Evolutionary conservation across 2,329 filamentous ascomycete genomes (phyloP), one percentile per base, ranked within the genome.

Genomic region (Chaetomium globosum): DNA sequence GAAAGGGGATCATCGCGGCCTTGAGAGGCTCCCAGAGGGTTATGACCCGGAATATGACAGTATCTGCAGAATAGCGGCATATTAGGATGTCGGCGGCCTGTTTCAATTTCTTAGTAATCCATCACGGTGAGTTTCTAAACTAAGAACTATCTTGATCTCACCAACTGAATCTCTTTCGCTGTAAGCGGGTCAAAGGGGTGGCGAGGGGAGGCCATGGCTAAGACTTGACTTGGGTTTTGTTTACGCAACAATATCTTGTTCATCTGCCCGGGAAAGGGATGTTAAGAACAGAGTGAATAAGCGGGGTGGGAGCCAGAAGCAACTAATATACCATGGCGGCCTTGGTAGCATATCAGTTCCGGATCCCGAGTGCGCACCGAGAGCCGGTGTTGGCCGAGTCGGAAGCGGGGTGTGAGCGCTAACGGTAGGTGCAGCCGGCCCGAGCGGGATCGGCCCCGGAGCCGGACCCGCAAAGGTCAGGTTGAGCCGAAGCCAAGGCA

Each of bases 1-100:
- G 75, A 61, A 78, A 85, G 0, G 61, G 63, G 5, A 81, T 67
- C 76, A 85, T 77, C 19, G 77, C 73, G n/a, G 74, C 71, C 72
- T 86, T 86, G 1, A 75, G 73, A 0, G 83, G 83, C 66, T 86
- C 83, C 16, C 73, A 72, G 10, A 86, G 76, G 0, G 81, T 82
- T 66, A 85, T 80, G 62, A 81, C 79, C 3, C 82, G 78, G 69
- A 85, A 86, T 19, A 65, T 12, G 55, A 65, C 57, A 54, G 65
- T 43, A 7, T 54, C 10, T 1, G 19, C 26, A 16, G 23, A 3
- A 1, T 51, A 48, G 54, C 66, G 57, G 31, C 26, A 26, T 56
- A 46, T 43, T 21, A 67, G 13, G n/a, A 68, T 58, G 21, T 59
- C 51, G 4, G 61, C 65, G 4, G 65, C 61, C 68, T 68, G 43